Base-by-base conservation (phyloP, 1,284 basidiomycete species). In the Sanghuangporus baumii region DNA sequence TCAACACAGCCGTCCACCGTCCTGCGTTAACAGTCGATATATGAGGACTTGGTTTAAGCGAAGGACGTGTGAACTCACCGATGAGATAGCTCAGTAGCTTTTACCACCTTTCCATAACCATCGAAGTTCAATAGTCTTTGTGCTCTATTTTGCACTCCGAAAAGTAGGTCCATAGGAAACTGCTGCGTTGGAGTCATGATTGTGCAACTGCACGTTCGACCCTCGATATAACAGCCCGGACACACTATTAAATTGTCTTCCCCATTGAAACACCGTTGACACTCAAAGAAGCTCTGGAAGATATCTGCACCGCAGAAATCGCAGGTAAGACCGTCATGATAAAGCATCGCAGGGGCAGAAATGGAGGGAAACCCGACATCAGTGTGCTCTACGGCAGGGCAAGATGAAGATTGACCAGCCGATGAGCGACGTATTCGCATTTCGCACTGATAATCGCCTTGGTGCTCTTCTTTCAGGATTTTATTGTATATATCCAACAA, bases 281-380 rank as follows among this genome's bases (percentile, higher is more conserved):
- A 92, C 69, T 88, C 85, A 66, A 92, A 88, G 70, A 86, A 91
- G 65, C 86, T 86, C 67, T 89, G 85, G 67, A 91, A 92, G 62
- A 92, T 82, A 68, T 92, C 89, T 1, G 81, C 81, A 12, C 83
- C 85, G 67, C 89, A 92, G 71, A 88, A 91, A 70, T 92, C 89
- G 69, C 90, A 92, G 1, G 73, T 72, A n/a, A 84, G 70, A 43
- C 66, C 68, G 38, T 74, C 59, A 63, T 16, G 41, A 34, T 56
- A 41, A 16, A 23, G 26, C 18, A 23, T 41, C 18, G 41, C 60
- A 2, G 50, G 43, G 9, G 34, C 36, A 18, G 48, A 38, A 54
- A 47, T 51, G 26, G 38, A 34, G 31, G 51, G 31, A 16, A 43
- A 11, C n/a, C 26, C 36, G 4, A 34, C 14, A 14, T 11, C n/a